These are phyloP conservation scores for Cylindrotheca closterium DNA, from an alignment of 108 stramenopile genomes.

Conservation along the genomic window DNA sequence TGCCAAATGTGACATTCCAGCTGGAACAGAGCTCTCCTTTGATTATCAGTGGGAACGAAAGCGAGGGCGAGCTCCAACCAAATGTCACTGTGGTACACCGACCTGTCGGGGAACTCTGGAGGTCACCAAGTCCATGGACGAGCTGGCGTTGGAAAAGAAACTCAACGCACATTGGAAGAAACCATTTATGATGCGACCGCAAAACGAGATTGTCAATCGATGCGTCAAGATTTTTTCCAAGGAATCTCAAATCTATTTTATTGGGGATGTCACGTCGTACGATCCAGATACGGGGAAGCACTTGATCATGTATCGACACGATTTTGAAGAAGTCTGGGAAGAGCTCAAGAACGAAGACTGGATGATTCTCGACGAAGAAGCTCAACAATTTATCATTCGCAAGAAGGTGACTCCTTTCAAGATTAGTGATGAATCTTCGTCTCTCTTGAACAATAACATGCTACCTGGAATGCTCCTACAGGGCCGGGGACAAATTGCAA, in stretches of 20 bases:
- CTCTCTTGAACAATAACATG: neutral
- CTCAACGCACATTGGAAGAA: constrained; percentile 63
- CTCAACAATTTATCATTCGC: constrained; percentile 70
- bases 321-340: constrained; percentile 76
- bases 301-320: constrained; percentile 65
- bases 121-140: constrained; percentile 56
- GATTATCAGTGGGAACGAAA: constrained; percentile 96
- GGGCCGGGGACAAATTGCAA: constrained; percentile 24
- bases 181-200: constrained; percentile 38
- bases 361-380: constrained; percentile 82
- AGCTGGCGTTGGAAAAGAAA: constrained; percentile 57
- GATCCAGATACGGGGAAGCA: constrained; percentile 63
- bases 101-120: constrained; percentile 94
- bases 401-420: constrained; percentile 34
- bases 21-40: constrained; percentile 95
- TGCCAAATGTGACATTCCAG: constrained; percentile 74
- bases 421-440: neutral
- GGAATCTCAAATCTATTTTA: constrained; percentile 67
- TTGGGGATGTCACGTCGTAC: constrained; percentile 76
- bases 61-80: constrained; percentile 85
- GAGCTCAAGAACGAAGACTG: constrained; percentile 72
- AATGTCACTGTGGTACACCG: constrained; percentile 91
- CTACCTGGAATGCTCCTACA: constrained; percentile 15
- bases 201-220: constrained; percentile 76
- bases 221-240: constrained; percentile 67